Percentiles rank a stretch among this genome's conserved stretches.
phyloP scores from a whole-genome alignment of 345 rosid genomes.

The Crucihimalaya himalaica region DNA sequence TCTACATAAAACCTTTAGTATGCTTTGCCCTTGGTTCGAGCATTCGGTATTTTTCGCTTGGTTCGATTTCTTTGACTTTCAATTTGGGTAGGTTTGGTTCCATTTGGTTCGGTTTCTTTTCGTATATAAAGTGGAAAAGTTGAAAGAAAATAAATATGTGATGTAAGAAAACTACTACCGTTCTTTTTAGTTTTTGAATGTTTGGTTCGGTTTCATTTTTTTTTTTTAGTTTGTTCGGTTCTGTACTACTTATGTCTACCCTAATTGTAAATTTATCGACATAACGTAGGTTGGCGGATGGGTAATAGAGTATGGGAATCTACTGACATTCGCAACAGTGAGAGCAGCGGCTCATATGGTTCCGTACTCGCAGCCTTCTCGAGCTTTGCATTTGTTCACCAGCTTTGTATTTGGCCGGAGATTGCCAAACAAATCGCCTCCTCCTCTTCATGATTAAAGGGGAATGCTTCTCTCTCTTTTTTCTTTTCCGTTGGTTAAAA shows the following conservation, averaged over 20 bases:
- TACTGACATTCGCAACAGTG: slow-evolving; percentile 76
- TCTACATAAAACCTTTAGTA: background rate
- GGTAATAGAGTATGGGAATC: slow-evolving; percentile 76
- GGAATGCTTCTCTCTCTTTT: background rate
- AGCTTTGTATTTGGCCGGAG: slow-evolving; percentile 66
- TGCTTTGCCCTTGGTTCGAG: background rate
- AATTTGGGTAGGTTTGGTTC: background rate
- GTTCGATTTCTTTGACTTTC: background rate
- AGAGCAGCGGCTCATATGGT: slow-evolving; percentile 98
- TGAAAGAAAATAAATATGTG: background rate
- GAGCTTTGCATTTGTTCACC: slow-evolving; percentile 78
- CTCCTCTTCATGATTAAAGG: slow-evolving; percentile 41
- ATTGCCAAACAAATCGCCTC: slow-evolving; percentile 58
- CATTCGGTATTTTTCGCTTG: background rate
- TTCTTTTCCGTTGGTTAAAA: background rate
- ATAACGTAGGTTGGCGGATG: slow-evolving; percentile 75
- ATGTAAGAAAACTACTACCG: too few species aligned
- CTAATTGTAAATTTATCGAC: background rate
- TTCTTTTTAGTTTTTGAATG: background rate
- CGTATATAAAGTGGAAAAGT: background rate
- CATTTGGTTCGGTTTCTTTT: background rate
- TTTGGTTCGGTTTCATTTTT: background rate
- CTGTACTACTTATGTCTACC: background rate
- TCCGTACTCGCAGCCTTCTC: slow-evolving; percentile 83
- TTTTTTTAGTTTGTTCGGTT: background rate